Conservation (phyloP, 345 rosid species). For the Eucalyptus sp. region DNA sequence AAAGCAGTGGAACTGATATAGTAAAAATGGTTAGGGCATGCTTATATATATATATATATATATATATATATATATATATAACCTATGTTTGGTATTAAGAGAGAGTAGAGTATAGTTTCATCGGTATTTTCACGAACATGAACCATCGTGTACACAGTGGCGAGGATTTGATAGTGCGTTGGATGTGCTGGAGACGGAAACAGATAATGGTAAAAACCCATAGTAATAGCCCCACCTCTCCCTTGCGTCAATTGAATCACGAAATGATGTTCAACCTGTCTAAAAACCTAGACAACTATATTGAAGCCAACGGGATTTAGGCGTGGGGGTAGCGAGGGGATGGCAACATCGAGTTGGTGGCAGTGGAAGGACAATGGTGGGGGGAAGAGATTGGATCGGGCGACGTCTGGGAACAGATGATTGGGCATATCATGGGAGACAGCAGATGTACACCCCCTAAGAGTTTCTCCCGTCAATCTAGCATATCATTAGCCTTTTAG, state of each 20-base stretch:
- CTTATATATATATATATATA: too few species aligned
- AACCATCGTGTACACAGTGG: not conserved
- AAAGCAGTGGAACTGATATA: not conserved
- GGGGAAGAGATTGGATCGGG: not conserved
- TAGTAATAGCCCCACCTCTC: not conserved
- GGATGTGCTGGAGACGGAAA: not conserved
- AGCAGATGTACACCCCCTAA: not conserved
- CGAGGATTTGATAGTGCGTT: not conserved
- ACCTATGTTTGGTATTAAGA: too few species aligned
- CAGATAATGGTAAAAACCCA: not conserved
- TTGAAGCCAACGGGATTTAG: not conserved
- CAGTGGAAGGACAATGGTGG: not conserved
- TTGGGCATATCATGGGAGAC: not conserved
- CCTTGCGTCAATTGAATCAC: not conserved
- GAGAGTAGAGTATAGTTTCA: not conserved
- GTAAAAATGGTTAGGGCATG: not conserved
- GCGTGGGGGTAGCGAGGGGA: not conserved
- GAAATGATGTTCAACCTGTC: not conserved
- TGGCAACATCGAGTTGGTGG: not conserved
- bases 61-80: too few species aligned
- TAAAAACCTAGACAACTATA: not conserved
- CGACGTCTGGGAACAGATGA: not conserved
- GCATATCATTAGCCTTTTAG: not conserved
- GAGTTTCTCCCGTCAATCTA: not conserved
- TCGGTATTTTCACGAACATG: not conserved